Evolutionary conservation across 768 basidiomycete genomes (phyloP).

Genomic region (Lactarius akahatsu): DNA sequence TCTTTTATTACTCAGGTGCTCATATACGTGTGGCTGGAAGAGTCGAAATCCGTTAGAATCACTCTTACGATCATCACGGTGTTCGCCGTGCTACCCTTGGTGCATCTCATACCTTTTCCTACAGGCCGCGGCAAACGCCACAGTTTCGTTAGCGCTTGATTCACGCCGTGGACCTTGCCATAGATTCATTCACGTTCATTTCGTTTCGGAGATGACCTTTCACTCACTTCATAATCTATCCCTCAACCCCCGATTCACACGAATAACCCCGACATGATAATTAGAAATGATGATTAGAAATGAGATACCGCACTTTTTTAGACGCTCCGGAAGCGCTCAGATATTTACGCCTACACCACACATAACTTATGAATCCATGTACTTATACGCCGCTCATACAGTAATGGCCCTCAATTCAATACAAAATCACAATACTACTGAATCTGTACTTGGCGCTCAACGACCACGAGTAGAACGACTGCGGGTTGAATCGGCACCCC

Average conservation of each 20-base stretch:
- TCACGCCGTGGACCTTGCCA: not conserved
- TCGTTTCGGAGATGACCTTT: not conserved
- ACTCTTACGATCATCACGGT: constrained; percentile 19
- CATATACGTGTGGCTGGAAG: constrained; percentile 23
- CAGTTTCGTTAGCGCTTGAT: not conserved
- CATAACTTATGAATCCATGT: constrained; percentile 2
- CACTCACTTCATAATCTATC: not conserved
- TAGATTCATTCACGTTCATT: not conserved
- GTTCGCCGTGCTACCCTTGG: constrained; percentile 16
- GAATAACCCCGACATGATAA: too few species aligned
- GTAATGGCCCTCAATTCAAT: not conserved
- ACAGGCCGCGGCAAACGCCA: not conserved
- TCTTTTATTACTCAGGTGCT: constrained; percentile 15
- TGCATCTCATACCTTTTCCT: constrained; percentile 17
- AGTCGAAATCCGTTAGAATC: constrained; percentile 20
- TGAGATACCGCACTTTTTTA: not conserved
- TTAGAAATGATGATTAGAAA: too few species aligned
- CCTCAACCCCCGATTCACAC: not conserved
- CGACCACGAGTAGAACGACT: not conserved
- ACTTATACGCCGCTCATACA: not conserved
- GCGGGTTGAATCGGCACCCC: not conserved
- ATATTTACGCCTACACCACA: not conserved
- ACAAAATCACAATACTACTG: not conserved
- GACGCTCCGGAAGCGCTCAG: constrained; percentile 3
- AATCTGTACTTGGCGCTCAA: not conserved